Evolutionary conservation across 2,329 filamentous ascomycete genomes (phyloP).

Genomic region (Ilyonectria robusta): DNA sequence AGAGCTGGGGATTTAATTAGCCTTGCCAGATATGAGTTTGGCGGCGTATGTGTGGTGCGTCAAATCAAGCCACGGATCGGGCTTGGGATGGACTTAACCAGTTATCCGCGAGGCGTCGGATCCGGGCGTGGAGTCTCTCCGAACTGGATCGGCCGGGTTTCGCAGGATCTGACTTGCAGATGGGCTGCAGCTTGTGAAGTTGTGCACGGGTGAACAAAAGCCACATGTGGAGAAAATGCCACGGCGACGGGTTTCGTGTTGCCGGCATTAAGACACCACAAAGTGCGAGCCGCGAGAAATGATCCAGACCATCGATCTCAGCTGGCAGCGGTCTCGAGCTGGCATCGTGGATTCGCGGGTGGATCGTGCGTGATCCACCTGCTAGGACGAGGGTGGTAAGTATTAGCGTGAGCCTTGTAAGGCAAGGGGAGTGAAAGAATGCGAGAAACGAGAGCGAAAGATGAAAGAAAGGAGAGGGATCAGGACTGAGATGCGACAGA

Average conservation of each 20-base stretch:
- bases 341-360: not conserved
- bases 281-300: not conserved
- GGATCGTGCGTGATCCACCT: not conserved
- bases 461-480: not conserved
- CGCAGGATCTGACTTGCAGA: no score
- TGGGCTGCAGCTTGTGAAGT: not conserved
- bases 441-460: not conserved
- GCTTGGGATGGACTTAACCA: not conserved
- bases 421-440: not conserved
- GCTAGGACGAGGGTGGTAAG: not conserved
- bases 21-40: no score
- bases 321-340: not conserved
- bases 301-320: conserved; percentile 1
- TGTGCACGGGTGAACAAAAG: not conserved
- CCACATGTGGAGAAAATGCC: not conserved
- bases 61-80: not conserved
- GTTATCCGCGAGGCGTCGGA: conserved; percentile 23
- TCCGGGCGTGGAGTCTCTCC: conserved; percentile 24
- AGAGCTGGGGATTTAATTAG: no score
- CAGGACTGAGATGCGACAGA: not conserved
- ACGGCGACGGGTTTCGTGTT: not conserved
- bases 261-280: not conserved
- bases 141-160: not conserved
- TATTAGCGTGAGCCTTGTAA: conserved; percentile 10
- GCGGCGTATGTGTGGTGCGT: not conserved